These are phyloP conservation scores for Verbascum thapsus DNA, from an alignment of 257 asterid genomes.

Conservation along the genomic window DNA sequence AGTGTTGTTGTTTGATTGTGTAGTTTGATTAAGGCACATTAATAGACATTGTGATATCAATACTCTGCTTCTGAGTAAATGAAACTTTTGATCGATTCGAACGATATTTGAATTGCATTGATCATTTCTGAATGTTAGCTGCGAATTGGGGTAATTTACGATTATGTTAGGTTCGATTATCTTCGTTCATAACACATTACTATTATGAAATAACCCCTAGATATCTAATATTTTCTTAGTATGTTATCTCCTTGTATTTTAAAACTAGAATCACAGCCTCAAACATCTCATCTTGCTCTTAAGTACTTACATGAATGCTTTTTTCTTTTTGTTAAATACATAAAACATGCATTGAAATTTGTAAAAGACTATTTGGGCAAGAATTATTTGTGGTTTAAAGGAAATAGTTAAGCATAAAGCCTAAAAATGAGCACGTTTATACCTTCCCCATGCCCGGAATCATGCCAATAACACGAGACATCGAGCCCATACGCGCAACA, in stretches of 20 bases:
- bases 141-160: too few relatives aligned
- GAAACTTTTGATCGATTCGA: too few relatives aligned
- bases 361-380: conserved; percentile 1
- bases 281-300: background rate
- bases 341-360: conserved; percentile 4
- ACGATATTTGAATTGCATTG: too few relatives aligned
- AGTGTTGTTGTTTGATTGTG: too few relatives aligned
- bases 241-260: conserved; percentile 3
- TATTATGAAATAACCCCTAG: too few relatives aligned
- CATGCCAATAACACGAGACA: conserved; percentile 98
- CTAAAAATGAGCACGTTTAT: conserved; percentile 22
- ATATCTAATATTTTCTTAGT: background rate
- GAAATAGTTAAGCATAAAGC: conserved; percentile 1
- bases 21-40: too few relatives aligned
- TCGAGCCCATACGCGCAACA: conserved; percentile 93
- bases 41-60: too few relatives aligned
- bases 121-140: too few relatives aligned
- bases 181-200: too few relatives aligned
- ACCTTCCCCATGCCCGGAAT: conserved; percentile 99
- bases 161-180: too few relatives aligned
- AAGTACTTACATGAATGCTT: background rate
- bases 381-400: background rate
- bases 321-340: background rate
- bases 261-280: conserved; percentile 20
- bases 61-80: too few relatives aligned